A percentile compares a stretch with the other conserved stretches of the same genome.
Conservation (phyloP, 169 alveolate species). For the Amoebophrya sp. region DNA sequence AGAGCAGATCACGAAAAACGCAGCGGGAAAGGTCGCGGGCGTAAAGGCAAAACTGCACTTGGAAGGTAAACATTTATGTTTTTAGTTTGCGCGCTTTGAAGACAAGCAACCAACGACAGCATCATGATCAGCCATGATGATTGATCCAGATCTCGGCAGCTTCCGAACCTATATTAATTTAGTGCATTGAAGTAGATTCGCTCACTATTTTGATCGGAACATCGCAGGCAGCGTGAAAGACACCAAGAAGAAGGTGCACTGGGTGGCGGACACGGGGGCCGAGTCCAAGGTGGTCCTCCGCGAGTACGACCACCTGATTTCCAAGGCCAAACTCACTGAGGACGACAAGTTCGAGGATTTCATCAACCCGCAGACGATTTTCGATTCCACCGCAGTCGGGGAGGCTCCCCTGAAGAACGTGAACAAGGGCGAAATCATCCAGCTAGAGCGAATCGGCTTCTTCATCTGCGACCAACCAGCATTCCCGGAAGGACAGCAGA, state of each 20-base stretch:
- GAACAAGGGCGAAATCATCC: background rate
- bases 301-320: slow-evolving; percentile 86
- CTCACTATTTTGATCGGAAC: too few relatives aligned
- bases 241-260: slow-evolving; percentile 82
- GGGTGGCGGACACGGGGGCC: slow-evolving; percentile 57
- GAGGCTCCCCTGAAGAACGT: slow-evolving; percentile 33
- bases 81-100: too few relatives aligned
- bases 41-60: slow-evolving; percentile 57
- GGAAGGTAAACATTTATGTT: slow-evolving; percentile 42
- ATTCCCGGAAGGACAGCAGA: slow-evolving; percentile 18
- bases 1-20: slow-evolving; percentile 43
- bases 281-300: slow-evolving; percentile 50
- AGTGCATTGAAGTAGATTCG: too few relatives aligned
- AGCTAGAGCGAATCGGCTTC: slow-evolving; percentile 13
- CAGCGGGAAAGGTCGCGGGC: slow-evolving; percentile 39
- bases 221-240: slow-evolving; percentile 73
- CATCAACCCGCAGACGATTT: slow-evolving; percentile 48
- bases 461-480: slow-evolving; percentile 20
- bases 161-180: too few relatives aligned
- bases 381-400: slow-evolving; percentile 40
- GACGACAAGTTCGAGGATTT: slow-evolving; percentile 60
- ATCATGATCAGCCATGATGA: too few relatives aligned
- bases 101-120: too few relatives aligned
- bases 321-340: slow-evolving; percentile 74
- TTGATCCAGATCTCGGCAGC: too few relatives aligned